Evolutionary conservation across 202 grass and related monocot species (phyloP).

Genomic region (Bolboschoenoplectus hybrid): DNA sequence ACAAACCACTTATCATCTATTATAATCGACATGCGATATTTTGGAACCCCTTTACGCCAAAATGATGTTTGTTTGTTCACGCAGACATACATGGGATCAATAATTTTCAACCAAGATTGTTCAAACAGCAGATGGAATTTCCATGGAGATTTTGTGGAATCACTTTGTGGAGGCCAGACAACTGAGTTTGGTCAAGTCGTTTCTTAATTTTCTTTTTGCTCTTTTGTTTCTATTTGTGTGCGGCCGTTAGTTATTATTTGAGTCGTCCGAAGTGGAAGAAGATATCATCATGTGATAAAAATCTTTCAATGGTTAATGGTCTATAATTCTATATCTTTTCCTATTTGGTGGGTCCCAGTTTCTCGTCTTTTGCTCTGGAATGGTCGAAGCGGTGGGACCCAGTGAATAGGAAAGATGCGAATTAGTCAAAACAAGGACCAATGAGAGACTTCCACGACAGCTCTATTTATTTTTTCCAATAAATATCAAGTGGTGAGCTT

Average conservation of each 20-base stretch:
- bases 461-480: background rate
- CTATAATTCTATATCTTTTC: background rate
- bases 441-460: background rate
- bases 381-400: background rate
- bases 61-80: background rate
- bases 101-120: background rate
- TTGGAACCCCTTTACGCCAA: background rate
- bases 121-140: background rate
- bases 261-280: background rate
- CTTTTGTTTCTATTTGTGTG: background rate
- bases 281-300: background rate
- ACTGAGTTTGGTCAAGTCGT: background rate
- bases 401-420: background rate
- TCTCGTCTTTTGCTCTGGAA: background rate
- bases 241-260: background rate
- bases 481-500: background rate
- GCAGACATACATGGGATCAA: background rate
- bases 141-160: constrained; percentile 2
- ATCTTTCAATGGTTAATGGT: background rate
- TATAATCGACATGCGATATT: background rate
- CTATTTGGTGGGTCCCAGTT: background rate
- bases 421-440: background rate
- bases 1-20: no score
- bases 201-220: background rate
- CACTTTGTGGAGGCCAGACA: background rate